Conservation (phyloP, 2,329 filamentous ascomycete species). For the Colletotrichum lupini region DNA sequence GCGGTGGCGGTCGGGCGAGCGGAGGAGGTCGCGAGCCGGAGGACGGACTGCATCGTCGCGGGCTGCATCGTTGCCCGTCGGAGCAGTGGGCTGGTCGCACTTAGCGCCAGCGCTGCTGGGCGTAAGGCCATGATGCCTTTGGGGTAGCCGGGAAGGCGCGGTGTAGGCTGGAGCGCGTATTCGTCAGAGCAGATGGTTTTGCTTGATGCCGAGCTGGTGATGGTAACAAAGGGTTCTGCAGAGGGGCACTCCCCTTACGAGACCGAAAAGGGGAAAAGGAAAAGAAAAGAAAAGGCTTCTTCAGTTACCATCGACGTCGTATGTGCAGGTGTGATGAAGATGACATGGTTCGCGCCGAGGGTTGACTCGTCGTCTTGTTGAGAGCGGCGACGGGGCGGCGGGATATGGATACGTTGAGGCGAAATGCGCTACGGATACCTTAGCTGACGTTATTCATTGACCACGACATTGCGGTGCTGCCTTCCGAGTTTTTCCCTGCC, state of each 20-base stretch:
- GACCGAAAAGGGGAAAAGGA: not conserved
- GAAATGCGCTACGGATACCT: slow-evolving; percentile 11
- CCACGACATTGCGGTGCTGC: slow-evolving; percentile 20
- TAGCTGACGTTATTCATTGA: slow-evolving; percentile 33
- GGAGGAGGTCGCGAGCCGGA: slow-evolving; percentile 28
- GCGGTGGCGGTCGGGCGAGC: not conserved
- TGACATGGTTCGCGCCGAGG: slow-evolving; percentile 21
- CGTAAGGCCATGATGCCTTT: slow-evolving; percentile 34
- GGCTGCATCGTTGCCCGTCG: slow-evolving; percentile 30
- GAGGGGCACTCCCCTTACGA: slow-evolving; percentile 3
- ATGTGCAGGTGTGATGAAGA: slow-evolving; percentile 13
- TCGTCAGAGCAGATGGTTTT: slow-evolving; percentile 1
- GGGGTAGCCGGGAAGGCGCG: not conserved
- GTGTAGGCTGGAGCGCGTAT: slow-evolving; percentile 2
- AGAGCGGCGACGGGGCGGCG: slow-evolving; percentile 23
- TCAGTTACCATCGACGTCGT: slow-evolving; percentile 19
- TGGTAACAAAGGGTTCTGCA: not conserved
- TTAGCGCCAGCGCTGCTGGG: slow-evolving; percentile 36
- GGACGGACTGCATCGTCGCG: slow-evolving; percentile 32
- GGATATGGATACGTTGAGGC: slow-evolving; percentile 35
- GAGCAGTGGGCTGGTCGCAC: slow-evolving; percentile 27
- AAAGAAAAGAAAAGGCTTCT: not conserved
- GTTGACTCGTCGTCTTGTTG: slow-evolving; percentile 25
- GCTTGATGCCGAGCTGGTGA: not conserved
- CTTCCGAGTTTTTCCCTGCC: slow-evolving; percentile 36